phyloP scores from a whole-genome alignment of 805 yeast species.

The Kockiozyma suomiensis region DNA sequence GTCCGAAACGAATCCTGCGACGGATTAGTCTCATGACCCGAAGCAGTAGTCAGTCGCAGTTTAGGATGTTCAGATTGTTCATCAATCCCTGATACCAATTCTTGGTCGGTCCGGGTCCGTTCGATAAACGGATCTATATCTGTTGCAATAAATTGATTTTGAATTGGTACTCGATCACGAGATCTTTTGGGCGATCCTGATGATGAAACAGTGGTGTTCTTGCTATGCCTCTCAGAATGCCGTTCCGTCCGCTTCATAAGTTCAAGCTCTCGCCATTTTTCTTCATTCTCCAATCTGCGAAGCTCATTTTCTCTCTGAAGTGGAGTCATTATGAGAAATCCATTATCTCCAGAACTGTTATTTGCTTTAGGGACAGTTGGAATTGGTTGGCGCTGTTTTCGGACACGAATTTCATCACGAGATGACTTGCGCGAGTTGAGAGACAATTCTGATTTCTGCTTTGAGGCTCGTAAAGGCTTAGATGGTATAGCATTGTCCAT shows the following conservation, averaged over 20 bases:
- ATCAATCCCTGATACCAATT: too few species aligned
- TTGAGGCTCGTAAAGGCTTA: not conserved
- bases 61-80: constrained; percentile 3
- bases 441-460: not conserved
- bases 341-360: not conserved
- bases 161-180: not conserved
- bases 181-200: not conserved
- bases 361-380: not conserved
- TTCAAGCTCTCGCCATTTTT: constrained; percentile 20
- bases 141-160: not conserved
- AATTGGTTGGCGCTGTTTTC: not conserved
- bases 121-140: not conserved
- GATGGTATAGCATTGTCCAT: too few species aligned
- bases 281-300: constrained; percentile 15
- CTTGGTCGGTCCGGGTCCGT: not conserved
- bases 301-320: constrained; percentile 12
- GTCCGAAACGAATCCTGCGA: constrained; percentile 22
- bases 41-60: constrained; percentile 24
- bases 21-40: constrained; percentile 27
- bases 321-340: constrained; percentile 11
- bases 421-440: too few species aligned
- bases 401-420: not conserved
- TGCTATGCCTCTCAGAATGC: not conserved
- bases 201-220: not conserved
- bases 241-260: not conserved